Base-by-base conservation (phyloP, 176 grass and related monocot species). In the Canna indica region DNA sequence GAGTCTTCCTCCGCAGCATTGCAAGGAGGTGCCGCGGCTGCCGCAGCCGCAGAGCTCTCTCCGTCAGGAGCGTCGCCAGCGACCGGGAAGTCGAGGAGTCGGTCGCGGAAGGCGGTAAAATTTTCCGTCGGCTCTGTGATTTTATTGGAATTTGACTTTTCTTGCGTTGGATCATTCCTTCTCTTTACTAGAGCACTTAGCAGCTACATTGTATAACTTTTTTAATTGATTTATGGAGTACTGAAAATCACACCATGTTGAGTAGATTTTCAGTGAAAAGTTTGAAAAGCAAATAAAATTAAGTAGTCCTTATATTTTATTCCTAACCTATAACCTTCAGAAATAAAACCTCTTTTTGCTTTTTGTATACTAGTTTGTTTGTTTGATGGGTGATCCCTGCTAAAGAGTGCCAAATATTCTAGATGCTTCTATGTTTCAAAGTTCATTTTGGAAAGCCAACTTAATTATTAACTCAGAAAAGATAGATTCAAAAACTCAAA, bases 81-180 rank as follows among this genome's bases (percentile, higher is more conserved):
- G 64, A 58, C 36, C 75, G 64, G 35, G 75, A 77, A 35, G 34
- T 59, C 36, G 45, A 69, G 65, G 50, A 77, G 4, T 24, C 75
- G 15, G 34, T 58, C 9, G 4, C 47, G 1, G 65, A 60, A 42
- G 75, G 29, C 2, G 75, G 75, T 77, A 60, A 60, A 25, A 27
- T 20, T 14, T 27, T 44, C 36, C 24, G 16, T 59, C 35, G 26
- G 10, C 36, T 4, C 12, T 45, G 39, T 5, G 25, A 18, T 45
- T 13, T 25, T 16, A 22, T 7, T 33, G 30, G 26, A n/a, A 24
- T 9, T 54, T 72, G 16, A 29, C 16, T 12, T 44, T 74, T 73
- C 31, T 71, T 24, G 18, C 27, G 29, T 72, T 4, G 54, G 24
- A 63, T 6, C 24, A 1, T 1, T 72, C 22, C 30, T 59, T 47